Conservation (phyloP, 2,329 filamentous ascomycete genomes). For the Colletotrichum brevisporum region DNA sequence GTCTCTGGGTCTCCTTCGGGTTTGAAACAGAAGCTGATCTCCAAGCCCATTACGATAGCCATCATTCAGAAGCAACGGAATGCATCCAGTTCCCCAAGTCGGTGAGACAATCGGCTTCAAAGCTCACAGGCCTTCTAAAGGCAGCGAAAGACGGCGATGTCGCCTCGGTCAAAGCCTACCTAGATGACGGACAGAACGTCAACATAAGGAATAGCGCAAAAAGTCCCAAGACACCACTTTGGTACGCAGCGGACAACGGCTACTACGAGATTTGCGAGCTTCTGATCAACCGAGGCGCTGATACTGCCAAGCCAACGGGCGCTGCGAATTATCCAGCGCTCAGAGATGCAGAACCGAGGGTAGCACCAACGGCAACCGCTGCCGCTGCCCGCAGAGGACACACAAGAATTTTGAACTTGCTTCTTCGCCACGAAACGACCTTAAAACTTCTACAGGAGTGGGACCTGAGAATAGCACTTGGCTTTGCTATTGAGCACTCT, state of each 20-base stretch:
- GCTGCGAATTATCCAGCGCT: no score
- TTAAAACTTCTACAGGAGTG: no score
- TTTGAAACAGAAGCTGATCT: background rate
- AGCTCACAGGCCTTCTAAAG: background rate
- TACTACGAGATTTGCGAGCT: background rate
- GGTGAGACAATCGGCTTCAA: background rate
- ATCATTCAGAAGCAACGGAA: background rate
- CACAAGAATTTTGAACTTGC: background rate
- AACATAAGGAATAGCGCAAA: background rate
- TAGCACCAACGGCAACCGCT: background rate
- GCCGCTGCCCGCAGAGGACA: background rate
- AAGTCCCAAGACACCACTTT: background rate
- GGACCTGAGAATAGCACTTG: no score
- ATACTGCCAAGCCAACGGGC: no score
- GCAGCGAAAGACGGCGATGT: background rate
- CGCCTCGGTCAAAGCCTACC: background rate
- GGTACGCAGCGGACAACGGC: background rate
- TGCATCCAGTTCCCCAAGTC: background rate
- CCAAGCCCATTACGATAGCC: background rate
- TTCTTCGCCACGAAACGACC: background rate
- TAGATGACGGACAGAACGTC: background rate
- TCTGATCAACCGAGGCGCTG: background rate
- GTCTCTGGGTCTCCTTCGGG: background rate
- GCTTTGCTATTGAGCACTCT: no score
- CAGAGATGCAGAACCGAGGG: no score